These are phyloP conservation scores for Colletotrichum destructivum DNA, from an alignment of 2,329 filamentous ascomycete genomes.

Conservation along the genomic window DNA sequence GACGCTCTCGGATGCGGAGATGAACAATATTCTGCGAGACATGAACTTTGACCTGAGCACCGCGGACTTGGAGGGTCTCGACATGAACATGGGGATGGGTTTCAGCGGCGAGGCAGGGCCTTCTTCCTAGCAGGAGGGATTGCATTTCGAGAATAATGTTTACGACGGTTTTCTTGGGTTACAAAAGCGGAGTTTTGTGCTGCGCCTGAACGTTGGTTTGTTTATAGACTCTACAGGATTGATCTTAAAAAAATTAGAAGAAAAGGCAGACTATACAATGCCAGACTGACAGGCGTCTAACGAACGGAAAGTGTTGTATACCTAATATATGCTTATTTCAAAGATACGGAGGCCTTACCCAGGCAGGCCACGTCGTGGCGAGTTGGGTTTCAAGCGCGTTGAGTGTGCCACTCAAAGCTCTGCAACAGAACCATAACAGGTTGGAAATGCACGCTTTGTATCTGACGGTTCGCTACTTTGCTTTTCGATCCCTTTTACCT, in stretches of 20 bases:
- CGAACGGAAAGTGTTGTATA: background rate
- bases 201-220: background rate
- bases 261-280: background rate
- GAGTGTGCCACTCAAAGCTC: too few relatives aligned
- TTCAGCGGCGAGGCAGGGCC: conserved; percentile 20
- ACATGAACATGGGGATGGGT: conserved; percentile 38
- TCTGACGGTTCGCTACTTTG: too few relatives aligned
- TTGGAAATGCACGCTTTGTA: too few relatives aligned
- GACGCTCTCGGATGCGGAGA: conserved; percentile 56
- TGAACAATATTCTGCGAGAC: conserved; percentile 59
- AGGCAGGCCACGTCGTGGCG: background rate
- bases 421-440: too few relatives aligned
- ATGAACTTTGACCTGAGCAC: conserved; percentile 59
- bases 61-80: conserved; percentile 44
- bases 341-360: too few relatives aligned
- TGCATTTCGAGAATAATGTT: background rate
- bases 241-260: background rate
- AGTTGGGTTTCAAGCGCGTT: background rate
- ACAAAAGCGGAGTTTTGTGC: background rate
- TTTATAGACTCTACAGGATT: too few relatives aligned
- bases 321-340: background rate
- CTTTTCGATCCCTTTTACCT: too few relatives aligned
- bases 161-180: too few relatives aligned
- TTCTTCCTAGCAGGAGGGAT: background rate
- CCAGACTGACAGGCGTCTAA: background rate